These are phyloP conservation scores for Saccharomyces hybrid DNA, from an alignment of 1,139 yeast species.

Conservation along the genomic window DNA sequence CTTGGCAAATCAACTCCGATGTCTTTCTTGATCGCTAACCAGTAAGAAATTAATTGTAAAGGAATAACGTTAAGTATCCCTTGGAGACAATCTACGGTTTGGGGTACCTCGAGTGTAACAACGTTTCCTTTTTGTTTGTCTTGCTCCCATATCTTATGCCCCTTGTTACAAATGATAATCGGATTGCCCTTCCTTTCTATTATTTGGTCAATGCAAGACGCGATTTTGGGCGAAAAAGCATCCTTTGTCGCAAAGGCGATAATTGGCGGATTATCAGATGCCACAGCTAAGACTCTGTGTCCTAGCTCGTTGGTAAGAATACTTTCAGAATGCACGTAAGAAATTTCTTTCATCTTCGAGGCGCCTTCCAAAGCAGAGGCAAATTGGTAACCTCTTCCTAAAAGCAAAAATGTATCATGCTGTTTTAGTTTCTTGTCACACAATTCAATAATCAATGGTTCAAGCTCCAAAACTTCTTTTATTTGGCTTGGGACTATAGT, in stretches of 20 bases:
- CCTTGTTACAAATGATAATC: constrained; percentile 84
- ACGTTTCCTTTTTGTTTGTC: constrained; percentile 38
- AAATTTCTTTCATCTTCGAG: constrained; percentile 76
- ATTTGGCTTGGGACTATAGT: constrained; percentile 82
- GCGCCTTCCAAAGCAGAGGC: constrained; percentile 99
- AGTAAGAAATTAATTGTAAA: constrained; percentile 66
- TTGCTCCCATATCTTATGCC: constrained; percentile 54
- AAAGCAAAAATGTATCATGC: constrained; percentile 75
- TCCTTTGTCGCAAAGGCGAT: constrained; percentile 97
- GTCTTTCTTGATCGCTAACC: constrained; percentile 94
- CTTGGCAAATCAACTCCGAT: constrained; percentile 98
- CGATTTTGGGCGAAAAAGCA: constrained; percentile 90
- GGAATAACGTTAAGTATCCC: constrained; percentile 81
- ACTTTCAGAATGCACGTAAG: constrained; percentile 67
- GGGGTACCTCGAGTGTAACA: constrained; percentile 81
- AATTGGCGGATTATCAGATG: constrained; percentile 87
- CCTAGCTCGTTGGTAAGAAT: constrained; percentile 97
- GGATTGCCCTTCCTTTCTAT: constrained; percentile 94
- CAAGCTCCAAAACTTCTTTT: constrained; percentile 63
- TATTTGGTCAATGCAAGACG: constrained; percentile 93
- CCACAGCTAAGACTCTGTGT: constrained; percentile 95
- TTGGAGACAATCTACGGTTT: constrained; percentile 93
- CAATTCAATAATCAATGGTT: constrained; percentile 62
- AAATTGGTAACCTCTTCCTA: constrained; percentile 96
- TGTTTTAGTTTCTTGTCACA: constrained; percentile 65